phyloP scores from a whole-genome alignment of 2,329 filamentous ascomycete species.

The Mariannaea elegans region DNA sequence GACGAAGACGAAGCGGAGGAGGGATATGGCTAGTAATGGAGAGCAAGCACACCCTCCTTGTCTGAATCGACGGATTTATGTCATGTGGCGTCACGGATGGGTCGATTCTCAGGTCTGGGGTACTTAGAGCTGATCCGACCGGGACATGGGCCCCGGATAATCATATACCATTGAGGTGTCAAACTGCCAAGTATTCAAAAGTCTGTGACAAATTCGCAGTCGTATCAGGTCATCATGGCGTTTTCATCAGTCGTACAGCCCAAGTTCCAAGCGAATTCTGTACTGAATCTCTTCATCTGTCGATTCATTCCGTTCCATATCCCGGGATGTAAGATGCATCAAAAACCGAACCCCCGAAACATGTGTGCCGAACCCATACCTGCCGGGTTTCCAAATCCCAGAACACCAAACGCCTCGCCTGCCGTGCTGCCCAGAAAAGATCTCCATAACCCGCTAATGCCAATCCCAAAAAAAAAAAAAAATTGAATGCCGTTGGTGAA shows the following conservation, averaged over 20 bases:
- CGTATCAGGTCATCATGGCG: slow-evolving; percentile 35
- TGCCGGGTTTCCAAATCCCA: slow-evolving; percentile 11
- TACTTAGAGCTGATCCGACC: slow-evolving; percentile 32
- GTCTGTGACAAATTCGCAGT: slow-evolving; percentile 32
- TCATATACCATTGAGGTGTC: slow-evolving; percentile 27
- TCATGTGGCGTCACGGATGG: slow-evolving; percentile 41
- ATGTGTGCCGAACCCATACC: slow-evolving; percentile 10
- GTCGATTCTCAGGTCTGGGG: slow-evolving; percentile 35
- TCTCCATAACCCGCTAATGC: slow-evolving; percentile 12
- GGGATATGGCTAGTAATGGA: background rate
- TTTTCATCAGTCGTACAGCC: slow-evolving; percentile 33
- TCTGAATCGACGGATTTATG: slow-evolving; percentile 4
- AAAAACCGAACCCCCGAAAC: slow-evolving; percentile 21
- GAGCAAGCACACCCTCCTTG: background rate
- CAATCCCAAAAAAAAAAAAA: background rate
- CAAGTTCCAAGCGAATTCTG: slow-evolving; percentile 19
- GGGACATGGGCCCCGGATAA: slow-evolving; percentile 17
- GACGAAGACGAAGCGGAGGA: slow-evolving; percentile 4
- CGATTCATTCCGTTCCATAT: slow-evolving; percentile 28
- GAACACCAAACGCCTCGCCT: slow-evolving; percentile 28
- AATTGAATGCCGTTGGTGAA: background rate
- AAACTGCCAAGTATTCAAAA: slow-evolving; percentile 20
- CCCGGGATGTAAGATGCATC: slow-evolving; percentile 10
- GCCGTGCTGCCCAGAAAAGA: slow-evolving; percentile 20
- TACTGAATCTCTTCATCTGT: slow-evolving; percentile 23